phyloP scores from a whole-genome alignment of 2,329 filamentous ascomycete species.

The Pseudogymnoascus sp. region DNA sequence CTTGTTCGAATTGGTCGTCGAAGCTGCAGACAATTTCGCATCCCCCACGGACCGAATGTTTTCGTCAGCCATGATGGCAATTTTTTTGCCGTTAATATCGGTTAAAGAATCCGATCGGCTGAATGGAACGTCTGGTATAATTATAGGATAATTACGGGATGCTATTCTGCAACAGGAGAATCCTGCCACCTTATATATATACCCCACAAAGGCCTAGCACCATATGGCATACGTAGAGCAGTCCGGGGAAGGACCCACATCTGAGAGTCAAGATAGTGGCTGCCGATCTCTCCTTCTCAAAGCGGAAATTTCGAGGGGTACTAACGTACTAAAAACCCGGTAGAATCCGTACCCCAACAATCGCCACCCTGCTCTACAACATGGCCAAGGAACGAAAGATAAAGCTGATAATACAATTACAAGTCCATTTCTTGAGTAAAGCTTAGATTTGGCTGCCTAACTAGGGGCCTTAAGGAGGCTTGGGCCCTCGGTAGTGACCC shows the following conservation, averaged over 20 bases:
- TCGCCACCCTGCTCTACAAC: neutral
- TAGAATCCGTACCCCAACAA: neutral
- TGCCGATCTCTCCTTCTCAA: neutral
- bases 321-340: neutral
- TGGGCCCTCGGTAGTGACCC: neutral
- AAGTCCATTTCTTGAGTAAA: neutral
- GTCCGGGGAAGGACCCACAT: constrained; percentile 2
- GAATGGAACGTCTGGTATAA: neutral
- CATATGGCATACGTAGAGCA: neutral
- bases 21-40: neutral
- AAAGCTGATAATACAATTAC: neutral
- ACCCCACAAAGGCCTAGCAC: neutral
- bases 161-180: neutral
- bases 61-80: neutral
- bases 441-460: neutral
- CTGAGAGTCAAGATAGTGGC: neutral
- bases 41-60: neutral
- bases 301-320: neutral
- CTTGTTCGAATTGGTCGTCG: neutral
- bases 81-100: neutral
- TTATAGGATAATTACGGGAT: neutral
- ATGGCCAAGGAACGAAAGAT: neutral
- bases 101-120: neutral
- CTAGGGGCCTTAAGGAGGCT: neutral
- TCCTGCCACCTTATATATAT: neutral